Base-by-base conservation (phyloP, 306 rosid genomes). In the Rosa lucieae region DNA sequence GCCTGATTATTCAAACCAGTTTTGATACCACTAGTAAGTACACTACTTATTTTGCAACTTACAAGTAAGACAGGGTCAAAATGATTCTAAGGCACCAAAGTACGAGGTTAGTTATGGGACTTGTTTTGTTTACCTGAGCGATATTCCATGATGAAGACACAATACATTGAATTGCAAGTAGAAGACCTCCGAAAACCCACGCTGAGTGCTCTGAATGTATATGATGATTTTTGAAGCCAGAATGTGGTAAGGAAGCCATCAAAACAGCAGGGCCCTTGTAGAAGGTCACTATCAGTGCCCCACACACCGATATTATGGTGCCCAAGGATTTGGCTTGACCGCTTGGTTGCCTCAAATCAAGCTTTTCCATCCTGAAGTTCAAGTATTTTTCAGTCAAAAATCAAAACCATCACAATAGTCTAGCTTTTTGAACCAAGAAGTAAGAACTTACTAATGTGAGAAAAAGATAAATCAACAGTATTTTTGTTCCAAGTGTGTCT, bases 271-370 rank as follows among this genome's bases (percentile, higher is more conserved):
- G 85, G 3, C 89, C 89, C 61, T 86, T 81, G 74, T 78, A 86
- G 37, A 86, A 76, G 52, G 89, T 86, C 26, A 84, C 83, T n/a
- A 81, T 37, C 53, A 81, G 75, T 65, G 89, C 87, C 55, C 89
- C 89, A 9, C 66, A 32, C 1, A 86, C 84, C 18, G 84, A 75
- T 52, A 84, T 21, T 58, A 86, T 78, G 74, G 89, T 63, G 69
- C 89, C 89, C 32, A 86, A 23, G 59, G 74, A 48, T 73, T 81
- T 87, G 47, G 87, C 86, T 49, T 76, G 78, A 47, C 86, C 56
- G 58, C 81, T 81, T 49, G 40, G 17, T 18, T 69, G 74, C 56
- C 74, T 86, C 67, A 75, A 58, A 79, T 79, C 78, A 7, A 87
- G 35, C 53, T 73, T 68, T 79, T 87, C 89, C 89, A 87, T 87